Conservation (phyloP, 495 filamentous ascomycete genomes). For the Neurospora terricola region DNA sequence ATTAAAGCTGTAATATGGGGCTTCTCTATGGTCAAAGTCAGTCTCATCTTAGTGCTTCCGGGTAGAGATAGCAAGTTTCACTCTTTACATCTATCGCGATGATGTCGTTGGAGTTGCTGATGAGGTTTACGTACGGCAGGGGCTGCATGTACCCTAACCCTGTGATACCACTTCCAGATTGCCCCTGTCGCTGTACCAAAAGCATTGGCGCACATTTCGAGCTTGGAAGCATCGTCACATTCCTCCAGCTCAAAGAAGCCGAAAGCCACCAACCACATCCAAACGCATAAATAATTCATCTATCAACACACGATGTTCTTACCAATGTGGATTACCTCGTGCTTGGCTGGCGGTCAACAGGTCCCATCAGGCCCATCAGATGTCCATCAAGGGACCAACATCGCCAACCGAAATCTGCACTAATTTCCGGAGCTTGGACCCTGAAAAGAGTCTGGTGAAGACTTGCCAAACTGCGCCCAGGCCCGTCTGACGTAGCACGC, state of each 20-base stretch:
- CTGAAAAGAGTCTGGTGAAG: background rate
- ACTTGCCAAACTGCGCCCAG: background rate
- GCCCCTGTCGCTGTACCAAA: background rate
- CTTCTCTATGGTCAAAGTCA: background rate
- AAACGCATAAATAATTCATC: background rate
- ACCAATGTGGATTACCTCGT: background rate
- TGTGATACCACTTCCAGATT: background rate
- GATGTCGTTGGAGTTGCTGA: background rate
- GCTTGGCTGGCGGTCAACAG: background rate
- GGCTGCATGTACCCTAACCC: background rate
- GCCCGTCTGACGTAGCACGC: background rate
- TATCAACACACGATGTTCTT: background rate
- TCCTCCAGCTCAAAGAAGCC: background rate
- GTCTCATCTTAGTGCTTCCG: too few species aligned
- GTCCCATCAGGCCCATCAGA: too few species aligned
- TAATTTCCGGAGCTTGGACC: background rate
- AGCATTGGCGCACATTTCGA: background rate
- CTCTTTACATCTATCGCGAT: background rate
- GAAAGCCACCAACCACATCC: background rate
- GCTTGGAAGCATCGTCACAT: background rate
- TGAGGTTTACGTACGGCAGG: background rate
- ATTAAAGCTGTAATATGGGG: rapidly evolving
- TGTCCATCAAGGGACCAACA: background rate
- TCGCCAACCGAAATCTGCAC: background rate
- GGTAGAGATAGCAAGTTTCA: background rate